Evolutionary conservation across 345 rosid species (phyloP), one percentile per base, ranked within the genome.

Genomic region (Arabidopsis suecica): DNA sequence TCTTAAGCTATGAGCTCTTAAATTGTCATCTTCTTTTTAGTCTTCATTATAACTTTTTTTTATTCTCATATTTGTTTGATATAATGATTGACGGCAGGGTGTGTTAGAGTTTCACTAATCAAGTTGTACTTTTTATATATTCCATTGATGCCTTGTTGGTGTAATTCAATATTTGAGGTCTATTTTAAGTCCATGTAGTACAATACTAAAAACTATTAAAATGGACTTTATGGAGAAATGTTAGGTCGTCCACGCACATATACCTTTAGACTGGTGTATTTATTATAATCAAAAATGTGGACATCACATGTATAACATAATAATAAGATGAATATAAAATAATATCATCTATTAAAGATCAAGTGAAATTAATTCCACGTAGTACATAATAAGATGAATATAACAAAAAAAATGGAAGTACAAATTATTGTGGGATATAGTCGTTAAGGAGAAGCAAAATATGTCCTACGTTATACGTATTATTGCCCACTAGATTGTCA

Each of bases 1-100:
- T 61, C 95, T 93, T 79, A 93, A 91, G 88, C 97, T 93, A 75
- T 93, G 73, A 86, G 36, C 82, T 76, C 75, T 72, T 57, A 14
- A n/a, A 33, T 30, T 16, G 54, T 4, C 9, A 40, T 50, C 38
- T 38, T 33, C 40, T 32, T 60, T 60, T 41, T 55, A 40, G 36
- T 41, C 20, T 57, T 57, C 54, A 23, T 11, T 61, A 8, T n/a
- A n/a, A 56, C 40, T 18, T 61, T 54, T 45, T 71, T 49, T 78
- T 3, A 58, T 53, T 64, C 22, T 71, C 37, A 40, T 55, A 7
- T 51, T 62, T 54, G 51, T 63, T 45, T 62, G 13, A 57, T 77
- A 63, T 55, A 48, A 57, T 59, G 72, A 77, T 69, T 57, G 68
- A 68, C 65, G 47, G 2, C 58, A 61, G 23, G 14, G 45, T 59